Conservation (phyloP, 1,284 basidiomycete genomes). For the Fomitopsis schrenkii region DNA sequence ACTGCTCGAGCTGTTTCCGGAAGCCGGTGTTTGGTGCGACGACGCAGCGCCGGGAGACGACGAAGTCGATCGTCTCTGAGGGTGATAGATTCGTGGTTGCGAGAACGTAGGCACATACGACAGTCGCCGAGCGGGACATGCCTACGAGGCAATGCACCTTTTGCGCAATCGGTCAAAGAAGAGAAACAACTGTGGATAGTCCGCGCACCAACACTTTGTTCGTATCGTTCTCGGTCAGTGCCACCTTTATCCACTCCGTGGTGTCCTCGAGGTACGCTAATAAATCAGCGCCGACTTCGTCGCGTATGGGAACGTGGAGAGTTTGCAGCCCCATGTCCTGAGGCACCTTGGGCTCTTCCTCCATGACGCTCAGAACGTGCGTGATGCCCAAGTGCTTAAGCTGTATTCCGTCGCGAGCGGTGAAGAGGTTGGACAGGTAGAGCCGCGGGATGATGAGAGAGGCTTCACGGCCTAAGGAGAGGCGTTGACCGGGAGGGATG, state of each 20-base stretch:
- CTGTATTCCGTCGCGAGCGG: constrained; percentile 43
- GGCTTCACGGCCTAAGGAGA: constrained; percentile 11
- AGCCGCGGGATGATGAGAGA: constrained; percentile 51
- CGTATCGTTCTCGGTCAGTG: constrained; percentile 34
- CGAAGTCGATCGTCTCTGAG: constrained; percentile 28
- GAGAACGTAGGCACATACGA: constrained; percentile 53
- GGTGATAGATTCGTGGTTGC: constrained; percentile 29
- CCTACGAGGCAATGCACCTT: constrained; percentile 56
- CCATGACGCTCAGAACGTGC: constrained; percentile 35
- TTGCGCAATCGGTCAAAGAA: constrained; percentile 3
- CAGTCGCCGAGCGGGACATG: constrained; percentile 47
- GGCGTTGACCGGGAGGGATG: constrained; percentile 9
- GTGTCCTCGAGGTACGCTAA: constrained; percentile 31
- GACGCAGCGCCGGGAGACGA: constrained; percentile 27
- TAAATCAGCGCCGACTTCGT: constrained; percentile 27
- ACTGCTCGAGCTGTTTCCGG: constrained; percentile 31
- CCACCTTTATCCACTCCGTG: constrained; percentile 34
- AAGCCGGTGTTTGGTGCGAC: constrained; percentile 35
- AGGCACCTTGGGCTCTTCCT: constrained; percentile 37
- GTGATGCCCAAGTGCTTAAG: constrained; percentile 38
- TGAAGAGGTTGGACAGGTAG: constrained; percentile 61
- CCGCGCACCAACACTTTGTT: constrained; percentile 59
- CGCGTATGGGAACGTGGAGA: constrained; percentile 32
- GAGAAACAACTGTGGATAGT: no score
- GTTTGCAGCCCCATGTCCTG: constrained; percentile 21